These are phyloP conservation scores for Globisporangium irregulare DNA, from an alignment of 352 stramenopile species.

Conservation along the genomic window DNA sequence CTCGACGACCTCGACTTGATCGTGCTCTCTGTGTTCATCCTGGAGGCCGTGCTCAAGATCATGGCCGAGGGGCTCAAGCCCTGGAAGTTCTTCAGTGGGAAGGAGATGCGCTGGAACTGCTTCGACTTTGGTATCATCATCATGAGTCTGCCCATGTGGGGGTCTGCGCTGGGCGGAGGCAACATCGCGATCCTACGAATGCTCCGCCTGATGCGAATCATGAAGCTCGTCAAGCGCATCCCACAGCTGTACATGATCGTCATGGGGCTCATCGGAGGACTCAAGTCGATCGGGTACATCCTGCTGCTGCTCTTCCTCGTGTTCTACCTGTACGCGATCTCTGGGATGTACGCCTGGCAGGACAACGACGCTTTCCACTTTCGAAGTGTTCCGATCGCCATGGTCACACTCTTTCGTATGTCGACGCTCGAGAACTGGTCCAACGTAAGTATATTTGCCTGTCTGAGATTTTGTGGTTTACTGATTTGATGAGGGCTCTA, in stretches of 20 bases:
- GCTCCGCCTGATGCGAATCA: slow-evolving; percentile 84
- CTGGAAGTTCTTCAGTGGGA: slow-evolving; percentile 72
- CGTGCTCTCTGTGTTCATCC: slow-evolving; percentile 73
- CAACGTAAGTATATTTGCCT: slow-evolving; percentile 35
- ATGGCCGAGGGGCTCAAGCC: slow-evolving; percentile 65
- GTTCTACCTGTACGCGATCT: slow-evolving; percentile 90
- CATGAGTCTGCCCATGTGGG: slow-evolving; percentile 72
- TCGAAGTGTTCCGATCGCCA: slow-evolving; percentile 68
- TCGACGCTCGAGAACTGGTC: slow-evolving; percentile 82
- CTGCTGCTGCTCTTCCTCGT: slow-evolving; percentile 83
- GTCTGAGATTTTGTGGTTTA: not conserved
- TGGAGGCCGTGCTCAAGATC: slow-evolving; percentile 79
- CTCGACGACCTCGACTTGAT: slow-evolving; percentile 63
- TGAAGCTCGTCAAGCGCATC: slow-evolving; percentile 89
- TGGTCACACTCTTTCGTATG: slow-evolving; percentile 84
- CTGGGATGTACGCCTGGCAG: slow-evolving; percentile 89
- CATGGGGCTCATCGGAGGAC: slow-evolving; percentile 84
- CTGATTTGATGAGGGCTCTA: not conserved
- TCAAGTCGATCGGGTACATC: slow-evolving; percentile 91
- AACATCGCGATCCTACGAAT: slow-evolving; percentile 85
- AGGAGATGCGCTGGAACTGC: slow-evolving; percentile 79
- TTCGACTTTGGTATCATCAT: slow-evolving; percentile 86
- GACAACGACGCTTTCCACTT: slow-evolving; percentile 87
- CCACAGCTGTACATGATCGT: slow-evolving; percentile 91
- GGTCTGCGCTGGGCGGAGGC: slow-evolving; percentile 54